Conservation (phyloP, 352 stramenopile genomes). For the Aphanomyces stellatus region DNA sequence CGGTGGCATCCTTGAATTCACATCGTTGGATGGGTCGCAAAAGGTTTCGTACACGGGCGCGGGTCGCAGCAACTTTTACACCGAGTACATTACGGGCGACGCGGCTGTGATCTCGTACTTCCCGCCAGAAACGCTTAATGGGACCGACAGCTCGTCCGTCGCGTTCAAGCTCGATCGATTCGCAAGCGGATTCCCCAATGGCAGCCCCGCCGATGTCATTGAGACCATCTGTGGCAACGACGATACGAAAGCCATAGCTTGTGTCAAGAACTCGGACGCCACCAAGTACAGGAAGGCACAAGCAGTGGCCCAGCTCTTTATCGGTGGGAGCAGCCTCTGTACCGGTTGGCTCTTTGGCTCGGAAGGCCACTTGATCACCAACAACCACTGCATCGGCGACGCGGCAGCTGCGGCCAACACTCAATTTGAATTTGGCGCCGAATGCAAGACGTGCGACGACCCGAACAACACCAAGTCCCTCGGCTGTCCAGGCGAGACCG, state of each 20-base stretch:
- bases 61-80: background rate
- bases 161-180: constrained; percentile 2
- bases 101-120: background rate
- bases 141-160: background rate
- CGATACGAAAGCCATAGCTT: background rate
- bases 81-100: background rate
- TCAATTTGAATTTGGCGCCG: constrained; percentile 54
- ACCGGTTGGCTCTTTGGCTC: constrained; percentile 58
- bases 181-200: background rate
- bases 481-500: constrained; percentile 33
- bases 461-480: constrained; percentile 31
- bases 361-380: constrained; percentile 54
- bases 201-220: background rate
- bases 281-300: constrained; percentile 25
- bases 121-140: background rate
- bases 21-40: background rate
- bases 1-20: constrained; percentile 1
- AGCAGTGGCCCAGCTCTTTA: constrained; percentile 45
- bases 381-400: constrained; percentile 52
- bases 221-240: constrained; percentile 11
- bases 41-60: background rate
- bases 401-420: constrained; percentile 29
- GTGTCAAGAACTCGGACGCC: background rate
- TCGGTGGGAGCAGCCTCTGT: constrained; percentile 30
- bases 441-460: constrained; percentile 20